Evolutionary conservation across 306 rosid species (phyloP), one percentile per base, ranked within the genome.

Genomic region (Astragalus membranaceus): DNA sequence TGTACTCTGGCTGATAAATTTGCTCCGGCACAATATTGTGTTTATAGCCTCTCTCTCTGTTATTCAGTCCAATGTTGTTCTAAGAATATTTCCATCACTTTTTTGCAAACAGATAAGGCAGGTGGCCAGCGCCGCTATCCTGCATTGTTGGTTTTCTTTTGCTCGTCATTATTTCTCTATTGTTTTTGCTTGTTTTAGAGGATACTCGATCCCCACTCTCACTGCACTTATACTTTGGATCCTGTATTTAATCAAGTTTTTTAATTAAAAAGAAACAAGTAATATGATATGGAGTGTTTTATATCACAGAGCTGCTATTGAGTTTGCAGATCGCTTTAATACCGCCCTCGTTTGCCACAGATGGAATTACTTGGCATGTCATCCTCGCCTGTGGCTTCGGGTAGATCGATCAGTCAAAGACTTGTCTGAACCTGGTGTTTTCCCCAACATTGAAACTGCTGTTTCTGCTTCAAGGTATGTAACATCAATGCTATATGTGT

Each of bases 261-360:
- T 1, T 4, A 54, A 12, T 23, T 29, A 47, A 29, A 35, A 11
- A 32, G 23, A 44, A 76, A 67, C 53, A 43, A 53, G 39, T 61
- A 17, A 33, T 49, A 64, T 75, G 46, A 48, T 42, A 35, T 75
- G 67, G 47, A 69, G 64, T 74, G 33, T 64, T 64, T 73, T 78
- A 75, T 80, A 85, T 92, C 89, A 83, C 84, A 43, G 66, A 72
- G 76, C 80, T 84, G 83, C 80, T 84, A 85, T 85, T 87, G 98
- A 87, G 96, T 83, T 87, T 94, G 98, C 98, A 94, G 98, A 94
- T 90, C 96, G 97, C 89, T 88, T 90, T 94, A 90, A 94, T 91
- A 75, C 97, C 80, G 98, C 98, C 90, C 96, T 94, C 90, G 98
- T 90, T 90, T 94, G 97, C 98, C 89, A 82, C 98, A 94, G 97